A percentile compares a stretch with the other conserved stretches of the same genome.
These are phyloP conservation scores for Podospora tetraspora DNA, from an alignment of 495 filamentous ascomycete species.

Conservation along the genomic window DNA sequence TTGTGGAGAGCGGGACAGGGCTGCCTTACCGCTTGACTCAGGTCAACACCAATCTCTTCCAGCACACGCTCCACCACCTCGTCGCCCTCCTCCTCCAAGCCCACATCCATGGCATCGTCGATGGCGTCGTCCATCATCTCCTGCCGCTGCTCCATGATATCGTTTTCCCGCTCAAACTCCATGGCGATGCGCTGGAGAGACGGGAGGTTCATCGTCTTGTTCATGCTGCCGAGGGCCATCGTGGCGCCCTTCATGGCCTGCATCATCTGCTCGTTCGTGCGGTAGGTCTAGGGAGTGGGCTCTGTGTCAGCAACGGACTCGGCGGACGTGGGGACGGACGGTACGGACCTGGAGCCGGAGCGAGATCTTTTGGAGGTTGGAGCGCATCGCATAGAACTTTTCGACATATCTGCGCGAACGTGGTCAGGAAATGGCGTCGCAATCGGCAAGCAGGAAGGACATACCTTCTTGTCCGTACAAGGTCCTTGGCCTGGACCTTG, in stretches of 20 bases:
- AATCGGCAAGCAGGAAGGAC: constrained; percentile 6
- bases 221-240: constrained; percentile 88
- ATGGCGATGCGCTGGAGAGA: constrained; percentile 94
- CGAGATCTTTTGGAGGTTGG: constrained; percentile 91
- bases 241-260: constrained; percentile 98
- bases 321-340: neutral
- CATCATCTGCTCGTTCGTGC: constrained; percentile 99
- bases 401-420: constrained; percentile 68
- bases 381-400: constrained; percentile 97
- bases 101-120: constrained; percentile 92
- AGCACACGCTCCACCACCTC: constrained; percentile 94
- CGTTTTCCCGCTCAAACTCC: constrained; percentile 98
- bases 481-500: constrained; percentile 95
- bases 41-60: constrained; percentile 93
- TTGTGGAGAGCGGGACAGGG: neutral
- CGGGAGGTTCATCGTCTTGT: constrained; percentile 93
- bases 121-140: constrained; percentile 99
- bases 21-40: constrained; percentile 72
- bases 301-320: constrained; percentile 9
- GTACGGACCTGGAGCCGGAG: constrained; percentile 79
- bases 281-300: constrained; percentile 62
- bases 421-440: constrained; percentile 6
- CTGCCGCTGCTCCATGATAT: constrained; percentile 97
- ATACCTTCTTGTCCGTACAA: constrained; percentile 84
- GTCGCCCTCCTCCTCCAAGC: constrained; percentile 85